Percentiles rank a stretch among this genome's conserved stretches.
Evolutionary conservation across 805 yeast genomes (phyloP).

Genomic region (Yarrowia bubula): DNA sequence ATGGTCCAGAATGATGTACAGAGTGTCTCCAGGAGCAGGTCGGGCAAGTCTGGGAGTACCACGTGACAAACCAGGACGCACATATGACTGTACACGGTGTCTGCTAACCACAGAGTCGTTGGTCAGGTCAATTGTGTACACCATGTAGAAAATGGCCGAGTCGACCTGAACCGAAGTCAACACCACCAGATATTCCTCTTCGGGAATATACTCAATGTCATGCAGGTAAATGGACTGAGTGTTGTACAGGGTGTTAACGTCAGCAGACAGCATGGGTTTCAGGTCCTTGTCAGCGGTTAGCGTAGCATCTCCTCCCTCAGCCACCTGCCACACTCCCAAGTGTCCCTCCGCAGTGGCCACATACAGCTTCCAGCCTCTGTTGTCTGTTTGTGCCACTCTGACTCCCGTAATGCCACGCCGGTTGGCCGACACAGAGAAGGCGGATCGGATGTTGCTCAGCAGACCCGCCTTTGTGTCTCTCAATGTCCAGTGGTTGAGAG

Average conservation of each 20-base stretch:
- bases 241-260: constrained; percentile 48
- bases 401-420: background rate
- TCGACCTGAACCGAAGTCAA: constrained; percentile 46
- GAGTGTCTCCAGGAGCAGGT: constrained; percentile 55
- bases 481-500: constrained; percentile 1
- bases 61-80: constrained; percentile 29
- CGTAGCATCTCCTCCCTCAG: constrained; percentile 46
- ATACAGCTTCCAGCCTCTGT: constrained; percentile 34
- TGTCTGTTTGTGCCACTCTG: background rate
- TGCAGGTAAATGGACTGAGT: constrained; percentile 49
- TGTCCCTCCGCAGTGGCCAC: constrained; percentile 47
- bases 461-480: constrained; percentile 14
- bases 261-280: constrained; percentile 41
- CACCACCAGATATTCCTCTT: constrained; percentile 47
- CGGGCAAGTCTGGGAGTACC: constrained; percentile 51
- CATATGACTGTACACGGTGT: constrained; percentile 57
- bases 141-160: constrained; percentile 44
- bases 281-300: constrained; percentile 42
- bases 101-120: constrained; percentile 54
- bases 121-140: constrained; percentile 55
- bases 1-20: constrained; percentile 57
- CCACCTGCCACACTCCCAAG: constrained; percentile 50
- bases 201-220: constrained; percentile 56
- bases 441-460: constrained; percentile 13
- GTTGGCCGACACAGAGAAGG: constrained; percentile 4